Base-by-base conservation (phyloP, 1,284 basidiomycete species). In the Anthracocystis walkeri region DNA sequence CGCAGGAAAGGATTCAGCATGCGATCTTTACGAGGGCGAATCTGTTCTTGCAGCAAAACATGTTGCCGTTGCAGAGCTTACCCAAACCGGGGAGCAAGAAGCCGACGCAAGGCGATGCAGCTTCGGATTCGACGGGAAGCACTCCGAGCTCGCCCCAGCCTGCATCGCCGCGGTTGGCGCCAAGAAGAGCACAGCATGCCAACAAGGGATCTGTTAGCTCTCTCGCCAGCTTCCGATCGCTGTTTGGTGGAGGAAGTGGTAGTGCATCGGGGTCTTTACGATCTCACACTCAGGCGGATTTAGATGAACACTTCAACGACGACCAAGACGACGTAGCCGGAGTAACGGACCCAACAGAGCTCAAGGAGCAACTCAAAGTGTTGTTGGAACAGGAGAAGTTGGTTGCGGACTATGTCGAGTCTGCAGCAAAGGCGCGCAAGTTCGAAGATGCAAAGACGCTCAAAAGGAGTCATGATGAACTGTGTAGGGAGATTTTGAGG, bases 1-100 rank as follows among this genome's bases (percentile, higher is more conserved):
- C 92, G 12, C 93, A 96, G 82, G 91, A 93, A 70, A 89, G 91
- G 16, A 89, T 98, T 10, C 93, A 97, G 83, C 87, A 89, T 25
- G 93, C 94, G 0, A 91, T 99, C 21, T 88, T 91, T 66, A 89
- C 90, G 1, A 88, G 92, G 1, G 93, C 94, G 0, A 92, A 90
- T 60, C 60, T 90, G 20, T 97, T 96, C 84, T 87, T 99, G 77
- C 92, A 94, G 82, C 92, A 92, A 82, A 91, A 97, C 69, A 84
- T 84, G 81, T 75, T 76, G 40, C 66, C 58, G 4, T 21, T 75
- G 35, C 81, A 92, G 89, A 89, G 90, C 7, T 82, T 93, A 16
- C 91, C 92, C 1, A 89, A 88, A 76, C 87, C 89, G 38, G 88
- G 88, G 70, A 87, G 86, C 75, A 82, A 85, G 70, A 86, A 83